Base-by-base conservation (phyloP, 1,139 yeast genomes). In the Diutina neorugosa region DNA sequence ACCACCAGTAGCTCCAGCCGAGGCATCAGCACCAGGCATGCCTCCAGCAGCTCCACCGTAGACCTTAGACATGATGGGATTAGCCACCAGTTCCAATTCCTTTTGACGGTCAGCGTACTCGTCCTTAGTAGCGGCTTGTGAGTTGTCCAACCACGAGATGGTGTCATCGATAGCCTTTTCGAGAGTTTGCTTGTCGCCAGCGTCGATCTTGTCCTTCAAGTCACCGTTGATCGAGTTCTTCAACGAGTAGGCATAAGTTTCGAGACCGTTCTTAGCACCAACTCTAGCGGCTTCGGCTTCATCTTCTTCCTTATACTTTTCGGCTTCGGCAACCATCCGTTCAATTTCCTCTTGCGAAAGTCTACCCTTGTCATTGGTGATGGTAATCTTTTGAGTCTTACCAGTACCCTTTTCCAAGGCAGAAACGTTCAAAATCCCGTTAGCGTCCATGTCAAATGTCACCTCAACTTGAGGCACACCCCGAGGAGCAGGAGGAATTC, bases 391-490 rank as follows among this genome's bases (percentile, higher is more conserved):
- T 72, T 93, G 89, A 56, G 93, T 82, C 54, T 59, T 57, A 57
- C 96, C 96, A 59, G 98, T 91, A 69, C 96, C 97, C 80, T 91
- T 91, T 71, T 91, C 98, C 58, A 86, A 76, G 57, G 97, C 98
- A 59, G 90, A 79, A 58, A 91, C 98, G 73, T 88, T 91, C 74
- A 90, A 78, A 69, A 90, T 90, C 76, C 97, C 97, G 68, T 89
- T 89, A 60, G 96, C 96, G 69, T 90, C 97, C 64, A 90, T 77
- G 64, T 89, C 95, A 67, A 90, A 90, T 58, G 96, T 89, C 62
- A 91, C 96, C 77, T 90, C 97, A 65, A 90, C 88, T 77, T 90
- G 96, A 65, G 97, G 96, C 55, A 85, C 89, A 76, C 98, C 98
- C 77, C 96, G 88, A 74, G 96, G 97, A 55, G 97, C 95, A 60